phyloP scores from a whole-genome alignment of 495 filamentous ascomycete species.

The Pyrenopolyporus hunteri region DNA sequence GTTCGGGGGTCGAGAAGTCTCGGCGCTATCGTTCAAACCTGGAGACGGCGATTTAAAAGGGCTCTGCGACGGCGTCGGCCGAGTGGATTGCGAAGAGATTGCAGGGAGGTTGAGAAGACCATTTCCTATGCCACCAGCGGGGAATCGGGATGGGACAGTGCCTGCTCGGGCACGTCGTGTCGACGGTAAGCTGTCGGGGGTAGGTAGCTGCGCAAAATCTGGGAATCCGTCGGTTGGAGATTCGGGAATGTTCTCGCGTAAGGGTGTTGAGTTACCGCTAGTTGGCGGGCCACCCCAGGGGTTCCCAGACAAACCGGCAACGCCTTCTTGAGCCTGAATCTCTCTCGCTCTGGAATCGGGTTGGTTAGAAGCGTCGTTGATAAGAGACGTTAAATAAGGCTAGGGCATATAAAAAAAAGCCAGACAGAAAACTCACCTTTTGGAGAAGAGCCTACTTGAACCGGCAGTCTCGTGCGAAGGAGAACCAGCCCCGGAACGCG shows the following conservation, averaged over 20 bases:
- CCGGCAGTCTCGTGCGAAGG: constrained; percentile 87
- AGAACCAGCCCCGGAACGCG: constrained; percentile 91
- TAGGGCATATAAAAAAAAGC: neutral
- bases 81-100: constrained; percentile 78
- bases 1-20: constrained; percentile 65
- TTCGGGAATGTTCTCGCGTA: constrained; percentile 96
- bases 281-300: constrained; percentile 92
- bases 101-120: constrained; percentile 66
- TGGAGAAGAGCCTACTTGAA: constrained; percentile 78
- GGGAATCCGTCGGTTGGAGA: constrained; percentile 96
- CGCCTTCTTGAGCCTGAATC: constrained; percentile 95
- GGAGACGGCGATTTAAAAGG: constrained; percentile 84
- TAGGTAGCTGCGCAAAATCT: constrained; percentile 75
- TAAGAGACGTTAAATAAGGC: neutral
- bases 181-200: constrained; percentile 62
- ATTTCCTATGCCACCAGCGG: constrained; percentile 65
- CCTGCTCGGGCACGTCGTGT: constrained; percentile 80
- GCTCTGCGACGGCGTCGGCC: constrained; percentile 88
- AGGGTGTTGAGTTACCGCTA: constrained; percentile 91
- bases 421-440: constrained; percentile 69
- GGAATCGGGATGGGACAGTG: constrained; percentile 95
- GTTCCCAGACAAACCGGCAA: constrained; percentile 70
- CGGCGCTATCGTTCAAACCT: constrained; percentile 67
- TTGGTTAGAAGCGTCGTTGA: constrained; percentile 21
- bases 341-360: constrained; percentile 74